Base-by-base conservation (phyloP, 768 basidiomycete genomes). In the Saitozyma sp. region DNA sequence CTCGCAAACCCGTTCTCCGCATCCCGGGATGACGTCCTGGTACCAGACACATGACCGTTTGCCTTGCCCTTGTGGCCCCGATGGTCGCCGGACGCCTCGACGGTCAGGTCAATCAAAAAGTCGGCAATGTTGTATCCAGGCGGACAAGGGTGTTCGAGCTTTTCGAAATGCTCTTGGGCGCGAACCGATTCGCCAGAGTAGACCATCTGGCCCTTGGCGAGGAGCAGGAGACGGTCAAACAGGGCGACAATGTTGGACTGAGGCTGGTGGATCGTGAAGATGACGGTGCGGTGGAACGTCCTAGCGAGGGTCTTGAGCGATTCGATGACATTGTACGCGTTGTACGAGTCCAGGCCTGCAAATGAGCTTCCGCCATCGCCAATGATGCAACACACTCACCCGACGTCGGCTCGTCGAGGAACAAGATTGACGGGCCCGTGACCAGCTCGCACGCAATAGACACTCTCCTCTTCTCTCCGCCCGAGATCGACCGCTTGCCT, bases 211-310 rank as follows among this genome's bases (percentile, higher is more conserved):
- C 96, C 96, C 55, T 85, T 84, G 0, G 91, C 91, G 16, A 99
- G 84, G 3, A 98, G 82, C 3, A 98, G 79, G 39, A 99, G 84
- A 64, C 94, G 88, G 76, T 99, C 95, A 68, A 99, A 98, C 11
- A 99, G 82, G 0, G 92, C 88, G 13, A 98, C 94, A 69, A 99
- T 98, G 80, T 97, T 97, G 78, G 91, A 93, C 55, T 95, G 88
- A 13, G 95, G 96, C 78, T 98, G 96, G 72, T 99, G 96, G 60
- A 99, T 98, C 0, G 95, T 98, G 82, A 98, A 96, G 61, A 98
- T 84, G 55, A 98, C 91, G 0, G 94, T 98, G 41, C 95, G 88
- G 67, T 94, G 92, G 80, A 92, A 98, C 69, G 89, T 86, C 38
- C 86, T 83, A 5, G 94, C 92, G 20, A 98, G 84, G 14, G 89